These are phyloP conservation scores for Mortierella sp. DNA, from an alignment of 371 early-diverging fungal genomes.

Conservation along the genomic window DNA sequence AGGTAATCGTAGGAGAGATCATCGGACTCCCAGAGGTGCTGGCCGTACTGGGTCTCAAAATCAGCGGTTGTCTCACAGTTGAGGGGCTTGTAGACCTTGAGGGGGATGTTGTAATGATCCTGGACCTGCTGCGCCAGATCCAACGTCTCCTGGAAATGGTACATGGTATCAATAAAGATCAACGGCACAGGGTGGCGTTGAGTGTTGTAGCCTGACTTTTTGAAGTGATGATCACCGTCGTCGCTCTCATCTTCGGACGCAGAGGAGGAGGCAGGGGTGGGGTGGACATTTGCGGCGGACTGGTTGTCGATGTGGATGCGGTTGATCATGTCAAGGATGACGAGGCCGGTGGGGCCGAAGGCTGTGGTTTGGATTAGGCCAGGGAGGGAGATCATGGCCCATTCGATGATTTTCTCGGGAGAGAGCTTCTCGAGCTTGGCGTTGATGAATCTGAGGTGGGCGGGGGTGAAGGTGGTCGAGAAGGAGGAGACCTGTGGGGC, in stretches of 20 bases:
- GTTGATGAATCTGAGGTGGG: slow-evolving; percentile 76
- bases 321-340: slow-evolving; percentile 82
- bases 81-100: slow-evolving; percentile 83
- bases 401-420: slow-evolving; percentile 88
- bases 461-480: slow-evolving; percentile 65
- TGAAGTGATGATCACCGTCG: slow-evolving; percentile 30
- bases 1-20: slow-evolving; percentile 90
- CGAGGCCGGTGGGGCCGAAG: slow-evolving; percentile 92
- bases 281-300: slow-evolving; percentile 56
- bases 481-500: slow-evolving; percentile 10
- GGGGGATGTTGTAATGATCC: slow-evolving; percentile 76
- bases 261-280: slow-evolving; percentile 57
- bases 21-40: slow-evolving; percentile 85
- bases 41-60: slow-evolving; percentile 81
- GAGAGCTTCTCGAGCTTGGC: slow-evolving; percentile 68
- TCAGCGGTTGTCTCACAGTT: slow-evolving; percentile 70
- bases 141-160: slow-evolving; percentile 93
- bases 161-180: slow-evolving; percentile 93
- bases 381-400: slow-evolving; percentile 89
- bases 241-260: slow-evolving; percentile 52
- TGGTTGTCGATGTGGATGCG: slow-evolving; percentile 61
- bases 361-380: slow-evolving; percentile 92
- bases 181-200: slow-evolving; percentile 78
- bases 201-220: slow-evolving; percentile 52
- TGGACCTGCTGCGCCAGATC: slow-evolving; percentile 79